Evolutionary conservation across 2,329 filamentous ascomycete genomes (phyloP), one percentile per base, ranked within the genome.

Genomic region (Fusarium siculi): DNA sequence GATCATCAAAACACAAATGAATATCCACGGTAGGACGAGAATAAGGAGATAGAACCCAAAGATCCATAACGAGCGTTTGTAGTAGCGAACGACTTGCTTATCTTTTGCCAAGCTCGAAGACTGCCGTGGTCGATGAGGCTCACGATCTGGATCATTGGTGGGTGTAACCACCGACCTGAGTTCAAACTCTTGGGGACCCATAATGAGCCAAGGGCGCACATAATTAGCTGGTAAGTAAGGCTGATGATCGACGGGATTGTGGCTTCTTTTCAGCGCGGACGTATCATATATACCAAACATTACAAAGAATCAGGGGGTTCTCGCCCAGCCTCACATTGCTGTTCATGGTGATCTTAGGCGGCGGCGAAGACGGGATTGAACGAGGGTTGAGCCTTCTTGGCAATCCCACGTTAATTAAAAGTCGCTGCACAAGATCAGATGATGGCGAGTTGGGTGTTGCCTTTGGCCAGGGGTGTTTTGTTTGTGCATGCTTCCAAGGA

Each of bases 1-100:
- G 4, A n/a, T 58, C 70, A 75, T 76, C 23, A 68, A 46, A n/a
- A 71, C 14, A 30, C 57, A 52, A 18, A 55, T 73, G 8, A 76
- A 25, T 4, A 42, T 39, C 59, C 67, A 75, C 8, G 50, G 64
- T 2, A 72, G 4, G 36, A 74, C 9, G 3, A 75, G 62, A 11
- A 74, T 42, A 0, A 55, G 3, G 3, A 70, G 30, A 37, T 66
- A 67, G 18, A 67, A 42, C 5, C n/a, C 16, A 11, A 67, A 56
- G 3, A 60, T 34, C 7, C 23, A 47, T 46, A 58, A 12, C 11
- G 67, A 43, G 5, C 14, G 23, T 19, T 39, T 34, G 39, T 54
- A 50, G 19, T 59, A 59, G 16, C 46, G 44, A 28, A 74, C 18
- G 7, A 56, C 25, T 16, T 42, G 21, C 15, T 47, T 23, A 8